Percentiles rank a stretch among this genome's conserved stretches.
phyloP scores from a whole-genome alignment of 306 rosid genomes.

The Trifolium fragiferum region DNA sequence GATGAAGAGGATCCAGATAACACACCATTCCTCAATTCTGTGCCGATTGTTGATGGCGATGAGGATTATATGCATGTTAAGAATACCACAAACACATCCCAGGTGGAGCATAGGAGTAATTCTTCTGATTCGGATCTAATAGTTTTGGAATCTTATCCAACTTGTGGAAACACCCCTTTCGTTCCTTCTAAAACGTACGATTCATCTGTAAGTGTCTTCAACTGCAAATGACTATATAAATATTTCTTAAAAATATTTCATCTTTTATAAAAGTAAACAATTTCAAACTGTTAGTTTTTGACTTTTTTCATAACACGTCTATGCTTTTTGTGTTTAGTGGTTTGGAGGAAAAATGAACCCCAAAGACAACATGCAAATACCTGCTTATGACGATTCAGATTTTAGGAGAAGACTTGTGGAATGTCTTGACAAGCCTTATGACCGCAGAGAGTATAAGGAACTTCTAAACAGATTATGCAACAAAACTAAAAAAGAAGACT shows the following conservation, averaged over 20 bases:
- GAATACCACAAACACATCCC: not conserved
- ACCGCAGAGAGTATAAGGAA: slow-evolving; percentile 42
- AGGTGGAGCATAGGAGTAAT: slow-evolving; percentile 37
- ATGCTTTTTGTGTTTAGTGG: slow-evolving; percentile 34
- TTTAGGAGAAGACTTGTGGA: slow-evolving; percentile 65
- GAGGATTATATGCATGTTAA: too few relatives aligned
- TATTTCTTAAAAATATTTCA: too few relatives aligned
- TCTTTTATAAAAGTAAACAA: not conserved
- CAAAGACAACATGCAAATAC: slow-evolving; percentile 16
- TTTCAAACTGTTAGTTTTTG: not conserved
- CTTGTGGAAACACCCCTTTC: slow-evolving; percentile 43
- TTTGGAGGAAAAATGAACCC: slow-evolving; percentile 43
- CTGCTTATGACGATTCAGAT: slow-evolving; percentile 31
- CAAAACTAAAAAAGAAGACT: slow-evolving; percentile 30
- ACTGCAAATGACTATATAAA: not conserved
- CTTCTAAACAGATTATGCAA: slow-evolving; percentile 27
- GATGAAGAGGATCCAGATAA: slow-evolving; percentile 12
- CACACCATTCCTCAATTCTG: slow-evolving; percentile 10
- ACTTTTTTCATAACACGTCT: not conserved
- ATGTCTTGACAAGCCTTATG: slow-evolving; percentile 61
- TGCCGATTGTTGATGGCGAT: slow-evolving; percentile 32
- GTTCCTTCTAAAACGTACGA: slow-evolving; percentile 28
- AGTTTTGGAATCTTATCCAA: slow-evolving; percentile 45
- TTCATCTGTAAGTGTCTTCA: slow-evolving; percentile 52
- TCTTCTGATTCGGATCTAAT: slow-evolving; percentile 52